Conservation (phyloP, 345 rosid genomes). For the Dipteronia sinensis region DNA sequence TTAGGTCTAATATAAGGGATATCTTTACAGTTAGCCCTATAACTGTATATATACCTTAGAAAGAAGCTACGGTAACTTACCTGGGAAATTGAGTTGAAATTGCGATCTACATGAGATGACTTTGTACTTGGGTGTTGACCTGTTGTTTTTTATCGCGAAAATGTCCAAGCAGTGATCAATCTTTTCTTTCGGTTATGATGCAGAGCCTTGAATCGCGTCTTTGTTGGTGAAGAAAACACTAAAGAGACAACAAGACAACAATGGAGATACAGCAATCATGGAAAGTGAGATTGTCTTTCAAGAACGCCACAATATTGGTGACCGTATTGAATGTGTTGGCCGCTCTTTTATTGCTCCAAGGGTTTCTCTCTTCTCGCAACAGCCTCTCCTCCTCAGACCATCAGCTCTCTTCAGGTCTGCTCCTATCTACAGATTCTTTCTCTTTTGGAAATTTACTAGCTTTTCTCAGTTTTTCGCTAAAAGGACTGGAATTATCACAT, state of each 20-base stretch:
- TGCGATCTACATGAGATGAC: neutral
- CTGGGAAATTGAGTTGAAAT: neutral
- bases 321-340: conserved; percentile 56
- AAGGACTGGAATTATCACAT: neutral
- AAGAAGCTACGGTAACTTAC: too few species aligned
- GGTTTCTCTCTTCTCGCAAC: conserved; percentile 48
- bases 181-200: neutral
- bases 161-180: too few species aligned
- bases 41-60: too few species aligned
- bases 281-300: conserved; percentile 73
- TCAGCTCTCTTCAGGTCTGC: conserved; percentile 47
- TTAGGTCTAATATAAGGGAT: too few species aligned
- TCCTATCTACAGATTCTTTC: neutral
- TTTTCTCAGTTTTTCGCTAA: neutral
- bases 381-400: conserved; percentile 36
- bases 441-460: neutral
- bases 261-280: conserved; percentile 58
- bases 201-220: neutral
- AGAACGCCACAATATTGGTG: conserved; percentile 69
- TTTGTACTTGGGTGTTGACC: neutral
- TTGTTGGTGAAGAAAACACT: neutral
- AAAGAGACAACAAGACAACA: neutral
- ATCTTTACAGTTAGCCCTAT: too few species aligned
- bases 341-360: conserved; percentile 62
- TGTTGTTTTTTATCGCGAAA: too few species aligned